Evolutionary conservation across 2,329 filamentous ascomycete species (phyloP), one percentile per base, ranked within the genome.

Genomic region (Ascochyta lentis): DNA sequence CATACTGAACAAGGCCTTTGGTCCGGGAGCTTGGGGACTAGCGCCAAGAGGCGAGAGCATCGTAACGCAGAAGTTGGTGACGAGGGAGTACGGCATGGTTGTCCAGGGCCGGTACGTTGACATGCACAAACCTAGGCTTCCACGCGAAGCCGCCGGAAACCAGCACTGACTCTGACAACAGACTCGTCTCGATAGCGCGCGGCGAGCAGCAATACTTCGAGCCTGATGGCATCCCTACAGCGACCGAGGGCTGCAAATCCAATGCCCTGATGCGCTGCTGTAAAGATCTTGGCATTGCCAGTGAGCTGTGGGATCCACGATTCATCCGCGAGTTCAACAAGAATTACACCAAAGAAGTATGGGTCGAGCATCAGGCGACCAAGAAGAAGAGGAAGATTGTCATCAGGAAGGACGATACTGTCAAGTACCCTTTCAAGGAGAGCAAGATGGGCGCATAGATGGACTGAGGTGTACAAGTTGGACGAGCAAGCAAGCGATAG

Each of bases 241-340:
- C 95, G 8, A 93, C 93, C 57, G 95, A 99, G 78, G 95, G 95
- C 49, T 96, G 92, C 83, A 97, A 97, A 79, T 96, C 92, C 60
- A 99, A 99, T 74, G 95, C 95, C 12, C 83, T 99, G 64, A 96
- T 98, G 88, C 90, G 95, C 55, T 98, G 94, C 84, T 98, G 95
- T 82, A 99, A 99, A 80, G 95, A 99, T 76, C 80, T 99, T 29
- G 95, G 95, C 33, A 90, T 99, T 63, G 95, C 92, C 1, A 93
- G 89, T 62, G 95, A 99, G 78, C 84, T 99, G 19, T 99, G 95
- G 95, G 95, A 99, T 79, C 95, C 95, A 33, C 82, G 90, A 51
- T 99, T 90, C 79, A 92, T 98, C 63, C 86, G 90, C 67, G 85
- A 84, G 66, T 99, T 92, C 79, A 90, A 90, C 81, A 86, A 86